Base-by-base conservation (phyloP, 169 alveolate species). In the Cryptosporidium andersoni region DNA sequence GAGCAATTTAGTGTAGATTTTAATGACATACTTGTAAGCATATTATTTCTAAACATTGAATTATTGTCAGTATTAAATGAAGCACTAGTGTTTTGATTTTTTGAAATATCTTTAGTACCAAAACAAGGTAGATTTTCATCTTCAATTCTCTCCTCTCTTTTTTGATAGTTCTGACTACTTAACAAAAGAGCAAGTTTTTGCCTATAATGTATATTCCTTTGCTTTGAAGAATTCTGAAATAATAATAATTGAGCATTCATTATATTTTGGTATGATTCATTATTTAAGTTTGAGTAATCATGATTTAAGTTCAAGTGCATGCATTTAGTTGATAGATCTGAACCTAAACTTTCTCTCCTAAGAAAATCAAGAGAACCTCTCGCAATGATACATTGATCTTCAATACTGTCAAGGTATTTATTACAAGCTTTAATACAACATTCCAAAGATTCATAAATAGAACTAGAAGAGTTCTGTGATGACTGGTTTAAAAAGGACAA, bases 201-300 rank as follows among this genome's bases (percentile, higher is more conserved):
- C n/a, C 85, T 36, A 74, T 74, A 74, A 1, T 43, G 25, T 68
- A 56, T 74, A 47, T 74, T 74, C 49, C 60, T 74, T 58, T 74
- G 74, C 62, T 43, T 37, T 12, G 25, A 43, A 5, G 85, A 74
- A 45, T 42, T 56, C 16, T 64, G 55, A 4, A 43, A 12, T 7
- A 74, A 51, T 11, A 74, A 45, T 25, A 74, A 2, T 14, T 74
- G 85, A 43, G 64, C 42, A 42, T 37, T 7, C 25, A 58, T 58
- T n/a, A 74, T n/a, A 9, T 51, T 36, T 36, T 25, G 40, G 47
- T 68, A 14, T 45, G 14, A 43, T 8, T 36, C 25, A 7, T 7
- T 25, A 34, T 2, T 2, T 6, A 3, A 14, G 4, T 37, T 48
- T 34, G 47, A 40, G 5, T 42, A 2, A 43, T 34, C 45, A 14